A percentile compares a stretch with the other conserved stretches of the same genome.
Evolutionary conservation across 192 early-diverging fungal genomes (phyloP).

Genomic region (Dissophora globulifera): DNA sequence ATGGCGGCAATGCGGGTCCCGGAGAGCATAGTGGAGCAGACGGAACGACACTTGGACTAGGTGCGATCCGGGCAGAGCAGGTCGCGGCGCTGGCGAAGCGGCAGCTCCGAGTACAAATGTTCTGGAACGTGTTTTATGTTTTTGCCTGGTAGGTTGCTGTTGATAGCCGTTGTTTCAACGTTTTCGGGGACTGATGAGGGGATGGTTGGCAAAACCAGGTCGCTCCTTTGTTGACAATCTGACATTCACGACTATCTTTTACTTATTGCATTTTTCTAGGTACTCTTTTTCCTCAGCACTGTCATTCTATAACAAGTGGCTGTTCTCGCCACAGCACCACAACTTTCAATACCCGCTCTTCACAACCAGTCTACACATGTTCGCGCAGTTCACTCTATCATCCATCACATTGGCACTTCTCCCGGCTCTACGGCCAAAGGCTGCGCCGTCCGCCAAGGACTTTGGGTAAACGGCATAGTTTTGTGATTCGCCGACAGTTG

Average conservation of each 20-base stretch:
- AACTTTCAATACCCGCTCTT: constrained; percentile 91
- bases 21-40: background rate
- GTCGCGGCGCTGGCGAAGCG: constrained; percentile 27
- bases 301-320: constrained; percentile 94
- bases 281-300: constrained; percentile 68
- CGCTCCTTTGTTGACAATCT: too few relatives aligned
- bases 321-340: constrained; percentile 83
- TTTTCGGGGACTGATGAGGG: background rate
- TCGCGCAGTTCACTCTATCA: constrained; percentile 81
- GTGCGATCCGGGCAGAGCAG: constrained; percentile 17
- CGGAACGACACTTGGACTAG: constrained; percentile 11
- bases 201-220: too few relatives aligned
- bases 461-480: constrained; percentile 64
- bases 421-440: constrained; percentile 70
- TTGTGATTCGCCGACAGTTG: too few relatives aligned
- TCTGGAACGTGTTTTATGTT: constrained; percentile 57
- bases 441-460: constrained; percentile 62
- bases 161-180: background rate
- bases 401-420: constrained; percentile 64
- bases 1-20: too few relatives aligned
- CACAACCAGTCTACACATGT: constrained; percentile 85
- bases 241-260: background rate
- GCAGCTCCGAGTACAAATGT: constrained; percentile 26
- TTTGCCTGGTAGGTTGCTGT: constrained; percentile 66
- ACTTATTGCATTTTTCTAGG: constrained; percentile 44